A percentile compares a stretch with the other conserved stretches of the same genome.
Conservation (phyloP, 1,284 basidiomycete species). For the Cryptococcus sp. region DNA sequence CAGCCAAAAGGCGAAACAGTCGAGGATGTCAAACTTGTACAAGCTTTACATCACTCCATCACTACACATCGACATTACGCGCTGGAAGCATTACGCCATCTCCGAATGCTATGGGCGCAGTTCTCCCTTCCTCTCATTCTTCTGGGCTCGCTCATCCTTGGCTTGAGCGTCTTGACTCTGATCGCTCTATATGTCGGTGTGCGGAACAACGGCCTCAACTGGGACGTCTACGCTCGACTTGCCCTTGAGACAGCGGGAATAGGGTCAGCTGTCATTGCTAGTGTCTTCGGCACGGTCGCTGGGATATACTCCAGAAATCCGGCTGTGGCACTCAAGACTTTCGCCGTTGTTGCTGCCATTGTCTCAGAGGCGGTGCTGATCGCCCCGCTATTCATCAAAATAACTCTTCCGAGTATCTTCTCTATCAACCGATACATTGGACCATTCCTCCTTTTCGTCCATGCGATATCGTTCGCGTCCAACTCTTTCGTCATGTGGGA, state of each 20-base stretch:
- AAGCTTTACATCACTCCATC: slow-evolving; percentile 24
- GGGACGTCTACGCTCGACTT: slow-evolving; percentile 49
- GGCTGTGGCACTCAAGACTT: slow-evolving; percentile 57
- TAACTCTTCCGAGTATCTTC: slow-evolving; percentile 16
- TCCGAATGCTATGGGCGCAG: slow-evolving; percentile 89
- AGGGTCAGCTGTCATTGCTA: slow-evolving; percentile 24
- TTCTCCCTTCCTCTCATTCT: slow-evolving; percentile 80
- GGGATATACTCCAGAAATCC: slow-evolving; percentile 49
- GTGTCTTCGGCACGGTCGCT: slow-evolving; percentile 35
- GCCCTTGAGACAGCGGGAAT: slow-evolving; percentile 41
- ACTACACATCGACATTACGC: slow-evolving; percentile 57
- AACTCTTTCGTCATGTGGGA: slow-evolving; percentile 98
- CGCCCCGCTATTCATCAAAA: slow-evolving; percentile 30
- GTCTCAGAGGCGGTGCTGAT: slow-evolving; percentile 45
- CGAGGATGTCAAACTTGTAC: slow-evolving; percentile 1
- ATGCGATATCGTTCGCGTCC: slow-evolving; percentile 73
- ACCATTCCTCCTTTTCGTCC: slow-evolving; percentile 64
- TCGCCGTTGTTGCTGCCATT: slow-evolving; percentile 29
- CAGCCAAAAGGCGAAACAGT: neutral
- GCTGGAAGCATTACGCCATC: slow-evolving; percentile 66
- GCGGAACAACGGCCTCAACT: slow-evolving; percentile 41
- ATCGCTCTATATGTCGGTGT: slow-evolving; percentile 51
- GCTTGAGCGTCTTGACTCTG: slow-evolving; percentile 45
- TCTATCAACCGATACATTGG: slow-evolving; percentile 44
- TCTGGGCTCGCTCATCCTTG: slow-evolving; percentile 60